Conservation (phyloP, 441 rosid species). For the California macrophylla region DNA sequence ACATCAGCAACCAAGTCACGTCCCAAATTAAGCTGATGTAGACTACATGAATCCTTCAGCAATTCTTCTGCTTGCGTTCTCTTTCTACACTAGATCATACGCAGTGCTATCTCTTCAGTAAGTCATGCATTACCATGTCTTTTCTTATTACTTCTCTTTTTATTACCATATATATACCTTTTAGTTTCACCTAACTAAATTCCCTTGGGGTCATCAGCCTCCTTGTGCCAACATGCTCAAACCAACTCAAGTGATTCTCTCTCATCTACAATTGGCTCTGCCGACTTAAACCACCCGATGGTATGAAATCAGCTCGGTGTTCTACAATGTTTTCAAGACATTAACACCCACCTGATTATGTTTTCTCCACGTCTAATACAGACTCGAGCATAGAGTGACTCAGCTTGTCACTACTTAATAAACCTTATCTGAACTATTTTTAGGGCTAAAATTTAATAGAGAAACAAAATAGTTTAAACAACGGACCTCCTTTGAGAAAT, state of each 20-base stretch:
- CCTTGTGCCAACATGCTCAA: background rate
- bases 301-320: too few species aligned
- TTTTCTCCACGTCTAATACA: background rate
- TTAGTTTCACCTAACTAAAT: background rate
- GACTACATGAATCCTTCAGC: too few species aligned
- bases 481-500: constrained; percentile 97
- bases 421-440: background rate
- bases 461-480: constrained; percentile 18
- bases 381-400: background rate
- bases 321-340: background rate
- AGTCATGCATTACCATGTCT: too few species aligned
- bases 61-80: background rate
- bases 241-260: background rate
- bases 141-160: background rate
- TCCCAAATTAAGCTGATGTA: too few species aligned
- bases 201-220: background rate
- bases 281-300: too few species aligned
- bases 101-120: background rate
- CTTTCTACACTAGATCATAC: background rate
- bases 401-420: background rate
- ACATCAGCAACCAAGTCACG: too few species aligned
- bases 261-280: too few species aligned
- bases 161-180: background rate
- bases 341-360: background rate
- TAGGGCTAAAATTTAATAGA: background rate